These are phyloP conservation scores for Exophiala dermatitidis DNA, from an alignment of 2,329 filamentous ascomycete genomes.

Conservation along the genomic window DNA sequence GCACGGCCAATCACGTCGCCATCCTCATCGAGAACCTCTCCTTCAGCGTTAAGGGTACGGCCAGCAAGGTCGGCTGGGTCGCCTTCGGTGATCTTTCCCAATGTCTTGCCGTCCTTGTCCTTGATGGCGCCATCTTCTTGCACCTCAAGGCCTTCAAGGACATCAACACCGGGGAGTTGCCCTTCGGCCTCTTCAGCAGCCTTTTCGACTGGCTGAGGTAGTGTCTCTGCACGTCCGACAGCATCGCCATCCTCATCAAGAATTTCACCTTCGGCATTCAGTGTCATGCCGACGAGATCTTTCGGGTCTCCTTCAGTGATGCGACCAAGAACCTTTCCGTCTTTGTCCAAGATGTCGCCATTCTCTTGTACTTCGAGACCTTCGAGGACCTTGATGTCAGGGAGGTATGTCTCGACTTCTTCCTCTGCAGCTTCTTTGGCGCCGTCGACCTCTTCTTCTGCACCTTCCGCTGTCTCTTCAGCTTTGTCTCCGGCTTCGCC, in stretches of 20 bases:
- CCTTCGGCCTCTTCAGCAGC: slow-evolving; percentile 43
- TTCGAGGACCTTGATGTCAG: slow-evolving; percentile 32
- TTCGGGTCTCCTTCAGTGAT: slow-evolving; percentile 38
- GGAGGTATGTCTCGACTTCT: slow-evolving; percentile 31
- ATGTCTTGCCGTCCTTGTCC: slow-evolving; percentile 35
- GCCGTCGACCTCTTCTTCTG: slow-evolving; percentile 25
- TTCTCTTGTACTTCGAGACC: slow-evolving; percentile 45
- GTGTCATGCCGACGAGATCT: slow-evolving; percentile 36
- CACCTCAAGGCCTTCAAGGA: slow-evolving; percentile 38
- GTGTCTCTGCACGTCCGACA: slow-evolving; percentile 33
- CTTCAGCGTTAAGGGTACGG: slow-evolving; percentile 35
- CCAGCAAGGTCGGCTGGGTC: slow-evolving; percentile 37
- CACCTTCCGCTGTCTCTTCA: slow-evolving; percentile 29
- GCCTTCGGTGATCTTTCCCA: slow-evolving; percentile 38
- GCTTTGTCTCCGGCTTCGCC: slow-evolving; percentile 27
- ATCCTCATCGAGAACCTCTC: slow-evolving; percentile 34
- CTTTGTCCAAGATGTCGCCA: slow-evolving; percentile 45
- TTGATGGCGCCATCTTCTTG: slow-evolving; percentile 49
- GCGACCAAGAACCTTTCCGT: slow-evolving; percentile 35
- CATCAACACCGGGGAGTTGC: slow-evolving; percentile 35
- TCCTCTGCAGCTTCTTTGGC: slow-evolving; percentile 35
- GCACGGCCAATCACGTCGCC: slow-evolving; percentile 35
- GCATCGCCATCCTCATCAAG: slow-evolving; percentile 36
- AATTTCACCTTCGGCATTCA: slow-evolving; percentile 38
- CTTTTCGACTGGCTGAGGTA: slow-evolving; percentile 40